Evolutionary conservation across 2,329 filamentous ascomycete species (phyloP).

Genomic region (Ceratocystis destructans): DNA sequence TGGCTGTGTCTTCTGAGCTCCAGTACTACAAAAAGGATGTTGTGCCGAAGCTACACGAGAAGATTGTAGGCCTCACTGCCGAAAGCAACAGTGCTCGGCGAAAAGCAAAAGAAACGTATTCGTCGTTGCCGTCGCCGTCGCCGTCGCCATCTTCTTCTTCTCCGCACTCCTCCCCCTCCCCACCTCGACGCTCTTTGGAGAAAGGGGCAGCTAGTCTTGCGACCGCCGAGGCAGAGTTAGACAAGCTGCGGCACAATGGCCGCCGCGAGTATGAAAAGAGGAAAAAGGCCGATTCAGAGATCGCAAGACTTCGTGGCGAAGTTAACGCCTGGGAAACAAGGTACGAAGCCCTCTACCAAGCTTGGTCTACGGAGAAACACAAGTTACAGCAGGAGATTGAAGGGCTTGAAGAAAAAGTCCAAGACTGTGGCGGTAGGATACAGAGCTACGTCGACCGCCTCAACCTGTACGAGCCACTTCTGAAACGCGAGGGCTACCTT

Average conservation of each 20-base stretch:
- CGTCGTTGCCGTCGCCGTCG: neutral
- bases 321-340: conserved; percentile 16
- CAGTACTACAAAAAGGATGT: neutral
- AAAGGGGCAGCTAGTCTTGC: neutral
- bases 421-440: conserved; percentile 16
- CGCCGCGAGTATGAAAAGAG: neutral
- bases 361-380: conserved; percentile 17
- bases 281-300: neutral
- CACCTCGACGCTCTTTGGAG: neutral
- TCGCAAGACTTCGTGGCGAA: neutral
- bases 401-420: conserved; percentile 18
- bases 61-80: conserved; percentile 1
- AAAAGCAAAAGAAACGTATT: neutral
- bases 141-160: neutral
- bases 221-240: neutral
- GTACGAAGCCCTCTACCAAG: conserved; percentile 20
- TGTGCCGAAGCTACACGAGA: neutral
- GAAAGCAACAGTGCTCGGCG: neutral
- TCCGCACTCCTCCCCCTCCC: neutral
- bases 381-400: conserved; percentile 5
- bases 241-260: neutral
- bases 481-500: conserved; percentile 22
- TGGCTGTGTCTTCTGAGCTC: neutral
- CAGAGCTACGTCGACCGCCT: conserved; percentile 20
- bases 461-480: conserved; percentile 21